phyloP scores from a whole-genome alignment of 1,284 basidiomycete genomes.

The Sporisorium sorghi region DNA sequence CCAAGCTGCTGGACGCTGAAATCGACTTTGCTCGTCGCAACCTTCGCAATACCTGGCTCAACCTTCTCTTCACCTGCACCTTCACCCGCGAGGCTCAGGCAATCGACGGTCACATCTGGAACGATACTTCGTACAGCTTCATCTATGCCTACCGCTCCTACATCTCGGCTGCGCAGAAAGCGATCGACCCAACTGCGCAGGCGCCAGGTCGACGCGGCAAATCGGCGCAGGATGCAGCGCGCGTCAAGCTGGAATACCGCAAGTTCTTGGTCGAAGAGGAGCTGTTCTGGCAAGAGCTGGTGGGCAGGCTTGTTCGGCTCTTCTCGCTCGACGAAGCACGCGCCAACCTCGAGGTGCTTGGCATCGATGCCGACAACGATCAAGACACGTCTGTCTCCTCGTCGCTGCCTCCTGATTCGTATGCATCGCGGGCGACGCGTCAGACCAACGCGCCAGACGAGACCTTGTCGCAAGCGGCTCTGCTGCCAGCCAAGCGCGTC shows the following conservation, averaged over 20 bases:
- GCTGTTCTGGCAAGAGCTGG: conserved; percentile 61
- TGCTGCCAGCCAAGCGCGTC: conserved; percentile 50
- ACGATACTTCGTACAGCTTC: conserved; percentile 63
- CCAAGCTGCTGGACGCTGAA: conserved; percentile 45
- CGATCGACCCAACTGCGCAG: conserved; percentile 25
- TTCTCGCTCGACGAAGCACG: conserved; percentile 59
- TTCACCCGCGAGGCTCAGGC: conserved; percentile 57
- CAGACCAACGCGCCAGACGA: conserved; percentile 47
- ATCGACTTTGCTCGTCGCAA: conserved; percentile 59
- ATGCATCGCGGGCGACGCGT: conserved; percentile 32
- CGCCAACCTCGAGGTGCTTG: conserved; percentile 46
- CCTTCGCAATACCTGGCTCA: conserved; percentile 63
- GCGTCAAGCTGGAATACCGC: conserved; percentile 50
- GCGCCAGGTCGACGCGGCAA: conserved; percentile 34
- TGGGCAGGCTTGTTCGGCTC: conserved; percentile 54
- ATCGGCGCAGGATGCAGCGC: conserved; percentile 39
- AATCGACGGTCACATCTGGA: conserved; percentile 60
- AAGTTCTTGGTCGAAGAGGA: conserved; percentile 61
- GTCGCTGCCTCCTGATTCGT: conserved; percentile 37
- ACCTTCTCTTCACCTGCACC: conserved; percentile 62
- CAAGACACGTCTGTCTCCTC: conserved; percentile 36
- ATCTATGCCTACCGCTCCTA: conserved; percentile 55
- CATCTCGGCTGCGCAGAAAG: conserved; percentile 55
- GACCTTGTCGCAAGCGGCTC: conserved; percentile 41
- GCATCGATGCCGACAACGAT: conserved; percentile 54